These are phyloP conservation scores for Ogataea ramenticola DNA, from an alignment of 805 yeast species.

Conservation along the genomic window DNA sequence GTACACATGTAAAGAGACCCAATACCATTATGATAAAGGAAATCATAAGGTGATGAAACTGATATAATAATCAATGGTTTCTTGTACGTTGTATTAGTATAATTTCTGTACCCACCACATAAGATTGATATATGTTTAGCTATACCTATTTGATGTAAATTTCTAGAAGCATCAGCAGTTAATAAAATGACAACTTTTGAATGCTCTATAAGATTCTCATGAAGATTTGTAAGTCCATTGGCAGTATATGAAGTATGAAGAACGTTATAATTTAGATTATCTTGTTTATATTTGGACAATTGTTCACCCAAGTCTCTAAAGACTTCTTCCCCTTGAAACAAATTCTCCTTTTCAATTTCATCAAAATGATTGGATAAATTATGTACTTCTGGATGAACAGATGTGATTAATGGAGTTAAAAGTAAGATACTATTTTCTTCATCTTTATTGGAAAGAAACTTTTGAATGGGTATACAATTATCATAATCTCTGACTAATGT, in stretches of 20 bases:
- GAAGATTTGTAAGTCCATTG: slow-evolving; percentile 46
- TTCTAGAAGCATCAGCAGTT: slow-evolving; percentile 52
- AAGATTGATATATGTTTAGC: slow-evolving; percentile 49
- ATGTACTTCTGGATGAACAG: slow-evolving; percentile 20
- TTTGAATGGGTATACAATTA: slow-evolving; percentile 40
- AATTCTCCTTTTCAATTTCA: slow-evolving; percentile 4
- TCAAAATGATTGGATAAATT: slow-evolving; percentile 1
- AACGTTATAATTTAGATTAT: slow-evolving; percentile 33
- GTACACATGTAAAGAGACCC: slow-evolving; percentile 54
- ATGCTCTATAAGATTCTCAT: slow-evolving; percentile 45
- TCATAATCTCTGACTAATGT: slow-evolving; percentile 49
- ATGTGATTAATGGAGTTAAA: slow-evolving; percentile 28
- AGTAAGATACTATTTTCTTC: slow-evolving; percentile 20
- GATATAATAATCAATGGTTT: slow-evolving; percentile 55
- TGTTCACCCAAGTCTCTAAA: slow-evolving; percentile 44
- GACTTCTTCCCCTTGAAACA: slow-evolving; percentile 39
- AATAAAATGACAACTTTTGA: slow-evolving; percentile 45
- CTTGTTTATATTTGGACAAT: slow-evolving; percentile 28
- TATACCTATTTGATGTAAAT: slow-evolving; percentile 55
- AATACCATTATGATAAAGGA: slow-evolving; percentile 45
- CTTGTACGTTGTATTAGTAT: slow-evolving; percentile 25
- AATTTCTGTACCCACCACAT: slow-evolving; percentile 35
- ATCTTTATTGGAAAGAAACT: slow-evolving; percentile 26
- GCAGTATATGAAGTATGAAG: slow-evolving; percentile 54
- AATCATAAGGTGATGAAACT: slow-evolving; percentile 57